A percentile compares a stretch with the other conserved stretches of the same genome.
Evolutionary conservation across 2,329 filamentous ascomycete species (phyloP).

Genomic region (Grosmannia clavigera): DNA sequence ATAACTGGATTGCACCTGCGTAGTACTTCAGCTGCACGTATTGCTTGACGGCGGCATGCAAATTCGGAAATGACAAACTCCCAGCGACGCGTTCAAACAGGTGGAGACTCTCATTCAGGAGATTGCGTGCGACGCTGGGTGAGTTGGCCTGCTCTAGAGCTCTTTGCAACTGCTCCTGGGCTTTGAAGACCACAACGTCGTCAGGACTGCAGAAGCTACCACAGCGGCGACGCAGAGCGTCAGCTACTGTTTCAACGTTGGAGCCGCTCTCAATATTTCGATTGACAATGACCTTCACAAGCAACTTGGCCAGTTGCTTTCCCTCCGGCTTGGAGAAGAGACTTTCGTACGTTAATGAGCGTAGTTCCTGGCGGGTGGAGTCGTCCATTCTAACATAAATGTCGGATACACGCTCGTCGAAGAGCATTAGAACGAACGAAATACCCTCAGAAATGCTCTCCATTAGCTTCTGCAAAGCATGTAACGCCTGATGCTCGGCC

Average conservation of each 20-base stretch:
- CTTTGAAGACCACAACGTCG: conserved; percentile 96
- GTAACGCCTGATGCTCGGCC: conserved; percentile 85
- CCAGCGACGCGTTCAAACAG: conserved; percentile 83
- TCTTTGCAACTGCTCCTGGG: conserved; percentile 85
- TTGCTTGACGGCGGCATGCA: conserved; percentile 64
- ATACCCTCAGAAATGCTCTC: conserved; percentile 91
- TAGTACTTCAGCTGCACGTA: conserved; percentile 80
- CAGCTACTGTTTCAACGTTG: conserved; percentile 93
- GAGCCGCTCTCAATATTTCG: conserved; percentile 93
- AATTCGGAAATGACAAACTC: conserved; percentile 67
- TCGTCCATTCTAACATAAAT: conserved; percentile 70
- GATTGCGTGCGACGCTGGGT: conserved; percentile 60
- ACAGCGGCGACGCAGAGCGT: conserved; percentile 81
- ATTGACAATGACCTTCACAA: conserved; percentile 97
- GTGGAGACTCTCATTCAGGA: conserved; percentile 79
- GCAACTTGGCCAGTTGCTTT: conserved; percentile 79
- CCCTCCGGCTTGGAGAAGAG: conserved; percentile 72
- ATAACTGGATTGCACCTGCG: conserved; percentile 82
- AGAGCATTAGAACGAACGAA: conserved; percentile 87
- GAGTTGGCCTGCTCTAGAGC: conserved; percentile 68
- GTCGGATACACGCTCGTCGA: conserved; percentile 84
- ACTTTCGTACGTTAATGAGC: conserved; percentile 71
- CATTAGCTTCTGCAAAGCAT: conserved; percentile 74
- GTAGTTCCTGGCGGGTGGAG: conserved; percentile 53
- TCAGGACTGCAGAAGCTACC: conserved; percentile 97